Percentiles rank a stretch among this genome's conserved stretches.
These are phyloP conservation scores for Wallacemonas sp. DNA, from an alignment of 208 protist species.

Conservation along the genomic window DNA sequence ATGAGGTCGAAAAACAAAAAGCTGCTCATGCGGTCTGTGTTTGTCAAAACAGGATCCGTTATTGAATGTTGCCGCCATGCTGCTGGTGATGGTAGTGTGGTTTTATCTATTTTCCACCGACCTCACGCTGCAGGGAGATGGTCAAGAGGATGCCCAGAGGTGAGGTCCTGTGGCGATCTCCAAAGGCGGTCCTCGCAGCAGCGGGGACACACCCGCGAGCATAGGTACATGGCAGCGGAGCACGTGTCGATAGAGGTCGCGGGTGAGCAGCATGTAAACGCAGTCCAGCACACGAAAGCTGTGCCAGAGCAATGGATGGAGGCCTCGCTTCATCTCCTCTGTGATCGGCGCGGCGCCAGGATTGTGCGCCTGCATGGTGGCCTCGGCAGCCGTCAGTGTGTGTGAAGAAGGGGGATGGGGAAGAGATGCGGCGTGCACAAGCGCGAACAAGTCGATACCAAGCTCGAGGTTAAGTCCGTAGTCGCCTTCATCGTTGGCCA, in stretches of 20 bases:
- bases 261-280: conserved; percentile 48
- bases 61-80: too few species aligned
- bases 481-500: conserved; percentile 62
- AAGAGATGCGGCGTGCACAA: conserved; percentile 10
- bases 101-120: too few species aligned
- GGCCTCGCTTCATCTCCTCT: conserved; percentile 6
- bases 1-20: too few species aligned
- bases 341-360: not conserved
- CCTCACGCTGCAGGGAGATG: too few species aligned
- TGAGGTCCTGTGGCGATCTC: not conserved
- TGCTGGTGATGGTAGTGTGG: too few species aligned
- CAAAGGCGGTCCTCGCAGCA: conserved; percentile 3
- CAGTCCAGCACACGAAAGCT: conserved; percentile 45
- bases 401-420: not conserved
- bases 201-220: conserved; percentile 16
- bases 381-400: not conserved
- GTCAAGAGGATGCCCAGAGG: not conserved
- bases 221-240: conserved; percentile 36
- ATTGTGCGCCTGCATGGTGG: not conserved
- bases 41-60: too few species aligned
- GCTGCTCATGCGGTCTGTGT: too few species aligned
- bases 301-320: conserved; percentile 39
- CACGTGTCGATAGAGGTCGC: conserved; percentile 34
- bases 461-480: conserved; percentile 47
- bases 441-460: conserved; percentile 26